Evolutionary conservation across 805 yeast species (phyloP), one percentile per base, ranked within the genome.

Genomic region (Candida pseudoglaebosa): DNA sequence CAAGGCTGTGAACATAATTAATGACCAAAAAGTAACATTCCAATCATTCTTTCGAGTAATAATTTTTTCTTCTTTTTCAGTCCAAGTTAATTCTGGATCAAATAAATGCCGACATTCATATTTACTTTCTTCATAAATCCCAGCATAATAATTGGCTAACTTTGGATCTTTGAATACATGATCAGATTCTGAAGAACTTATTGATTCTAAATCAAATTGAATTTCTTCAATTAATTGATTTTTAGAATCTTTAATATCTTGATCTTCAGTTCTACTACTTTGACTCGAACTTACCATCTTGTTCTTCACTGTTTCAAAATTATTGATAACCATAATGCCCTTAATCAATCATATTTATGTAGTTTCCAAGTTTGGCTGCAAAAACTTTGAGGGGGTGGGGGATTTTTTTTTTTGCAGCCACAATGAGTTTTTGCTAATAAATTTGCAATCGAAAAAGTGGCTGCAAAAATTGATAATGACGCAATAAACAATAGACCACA

Each of bases 41-140:
- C 66, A 66, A 44, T 82, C 85, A 30, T 77, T 62, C 49, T 77
- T 78, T 53, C 77, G 50, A 12, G 71, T 53, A 4, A 80, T 51
- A 30, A 54, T 61, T 26, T 57, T 62, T 43, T 81, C 84, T 48
- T 78, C 84, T 34, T 67, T 61, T 4, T 45, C 46, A 0, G 75
- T 62, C 86, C 85, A 80, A 8, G 66, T 63, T 28, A 78, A 68
- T 0, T 65, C 62, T 0, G 85, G 82, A 50, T 82, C 85, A 49
- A 81, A 75, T 13, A 65, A 64, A 24, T 65, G 59, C 16, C 75
- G 62, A 43, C 82, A 73, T 50, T 80, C 86, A 49, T 80, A 80
- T 7, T 70, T 33, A 1, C 75, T 54, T 3, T 54, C 45, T 31
- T 77, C 78, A 52, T 18, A 73, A 15, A 39, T 15, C 12, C 21